These are phyloP conservation scores for Mucor plumbeus DNA, from an alignment of 371 early-diverging fungal species.

Conservation along the genomic window DNA sequence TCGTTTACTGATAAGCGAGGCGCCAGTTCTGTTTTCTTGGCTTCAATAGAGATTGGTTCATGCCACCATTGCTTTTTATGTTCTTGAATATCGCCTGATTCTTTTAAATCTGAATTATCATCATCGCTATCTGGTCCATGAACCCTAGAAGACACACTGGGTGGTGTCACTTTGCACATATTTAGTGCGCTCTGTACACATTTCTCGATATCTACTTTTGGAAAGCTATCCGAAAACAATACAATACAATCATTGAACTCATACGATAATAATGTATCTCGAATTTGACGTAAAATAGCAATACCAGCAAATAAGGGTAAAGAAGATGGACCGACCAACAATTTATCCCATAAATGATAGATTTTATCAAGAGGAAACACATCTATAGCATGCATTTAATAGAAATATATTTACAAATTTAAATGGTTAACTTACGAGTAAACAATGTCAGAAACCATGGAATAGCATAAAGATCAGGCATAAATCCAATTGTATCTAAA, in stretches of 20 bases:
- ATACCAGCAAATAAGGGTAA: constrained; percentile 74
- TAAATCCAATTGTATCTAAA: constrained; percentile 66
- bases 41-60: constrained; percentile 57
- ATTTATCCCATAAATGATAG: constrained; percentile 80
- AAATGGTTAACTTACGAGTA: constrained; percentile 62
- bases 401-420: not conserved
- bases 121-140: constrained; percentile 16
- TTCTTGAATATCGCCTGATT: not conserved
- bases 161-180: constrained; percentile 77
- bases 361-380: constrained; percentile 81
- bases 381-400: constrained; percentile 46
- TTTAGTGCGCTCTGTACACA: constrained; percentile 68
- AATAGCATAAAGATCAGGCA: constrained; percentile 81
- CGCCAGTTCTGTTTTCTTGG: constrained; percentile 60
- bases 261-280: constrained; percentile 56
- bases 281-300: constrained; percentile 72
- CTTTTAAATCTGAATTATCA: not conserved
- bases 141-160: constrained; percentile 42
- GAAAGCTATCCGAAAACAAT: constrained; percentile 69
- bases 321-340: constrained; percentile 68
- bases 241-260: constrained; percentile 73
- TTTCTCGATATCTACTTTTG: constrained; percentile 75
- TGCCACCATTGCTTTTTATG: constrained; percentile 61
- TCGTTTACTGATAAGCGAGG: constrained; percentile 65
- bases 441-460: constrained; percentile 87